Base-by-base conservation (phyloP, 2,329 filamentous ascomycete species). In the Exutisphaerella laricina region DNA sequence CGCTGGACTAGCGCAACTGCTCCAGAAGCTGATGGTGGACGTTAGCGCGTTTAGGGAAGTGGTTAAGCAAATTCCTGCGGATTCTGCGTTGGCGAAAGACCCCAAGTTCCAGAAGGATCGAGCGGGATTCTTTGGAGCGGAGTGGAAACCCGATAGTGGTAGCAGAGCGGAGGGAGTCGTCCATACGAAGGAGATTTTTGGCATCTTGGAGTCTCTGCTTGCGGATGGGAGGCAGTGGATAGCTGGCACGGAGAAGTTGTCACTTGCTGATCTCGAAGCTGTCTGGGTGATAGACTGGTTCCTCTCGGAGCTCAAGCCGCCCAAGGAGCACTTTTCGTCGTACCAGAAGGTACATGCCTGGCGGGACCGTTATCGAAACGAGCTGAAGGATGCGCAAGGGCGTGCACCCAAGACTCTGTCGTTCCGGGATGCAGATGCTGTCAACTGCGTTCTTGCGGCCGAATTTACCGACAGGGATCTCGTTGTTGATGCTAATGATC, bases 161-260 rank as follows among this genome's bases (percentile, higher is more conserved):
- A 60, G 65, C 31, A 63, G 76, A 14, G 73, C 75, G 0, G 79
- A 81, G 53, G 77, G 77, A 3, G 54, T 84, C 22, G 68, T 68
- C 32, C 71, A 78, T 49, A 60, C 85, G 23, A 66, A 71, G 16
- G 65, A 70, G 32, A 70, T 66, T 3, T 77, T 85, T 51, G 69
- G 70, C 26, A 58, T 82, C 31, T 59, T 86, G 2, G 84, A 88
- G 66, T 70, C 65, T 2, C 60, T 86, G 41, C 67, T 88, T 4
- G 74, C 70, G 1, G 82, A 87, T 63, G 80, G 78, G n/a, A 70
- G 82, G 41, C 59, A 73, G 3, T 88, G 82, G 82, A 64, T 87
- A 6, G 63, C 82, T 9, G 70, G 67, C 8, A 75, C 71, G 1
- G 56, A 70, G 2, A 60, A 62, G 13, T 77, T 79, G 1, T 72